A percentile compares a stretch with the other conserved stretches of the same genome.
Conservation (phyloP, 352 stramenopile species). For the Phytopythium aichiense region DNA sequence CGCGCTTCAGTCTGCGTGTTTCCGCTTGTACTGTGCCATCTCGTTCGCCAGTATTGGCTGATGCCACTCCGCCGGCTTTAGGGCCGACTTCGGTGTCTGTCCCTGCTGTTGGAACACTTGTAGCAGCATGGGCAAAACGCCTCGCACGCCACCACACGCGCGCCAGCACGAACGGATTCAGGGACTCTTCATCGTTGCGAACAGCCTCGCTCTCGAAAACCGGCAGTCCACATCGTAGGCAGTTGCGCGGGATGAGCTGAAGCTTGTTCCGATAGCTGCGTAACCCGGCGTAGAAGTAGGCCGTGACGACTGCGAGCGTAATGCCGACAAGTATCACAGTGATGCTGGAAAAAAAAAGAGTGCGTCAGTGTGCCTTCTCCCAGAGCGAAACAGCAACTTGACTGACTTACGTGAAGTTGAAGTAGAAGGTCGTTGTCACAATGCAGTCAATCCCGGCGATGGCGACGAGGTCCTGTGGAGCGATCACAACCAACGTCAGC, state of each 20-base stretch:
- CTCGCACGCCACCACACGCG: slow-evolving; percentile 40
- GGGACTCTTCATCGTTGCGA: slow-evolving; percentile 48
- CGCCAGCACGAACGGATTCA: slow-evolving; percentile 43
- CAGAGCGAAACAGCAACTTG: not conserved
- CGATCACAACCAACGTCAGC: slow-evolving; percentile 2
- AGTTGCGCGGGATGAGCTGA: slow-evolving; percentile 68
- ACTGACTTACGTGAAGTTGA: slow-evolving; percentile 59
- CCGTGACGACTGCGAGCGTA: slow-evolving; percentile 42
- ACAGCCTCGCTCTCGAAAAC: slow-evolving; percentile 51
- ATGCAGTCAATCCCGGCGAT: slow-evolving; percentile 74
- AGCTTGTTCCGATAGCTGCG: slow-evolving; percentile 61
- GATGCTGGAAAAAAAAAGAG: slow-evolving; percentile 24
- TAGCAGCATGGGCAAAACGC: slow-evolving; percentile 1
- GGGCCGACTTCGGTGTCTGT: not conserved
- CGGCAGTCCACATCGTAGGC: slow-evolving; percentile 52
- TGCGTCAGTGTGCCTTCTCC: not conserved
- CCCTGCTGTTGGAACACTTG: not conserved
- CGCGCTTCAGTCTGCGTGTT: slow-evolving; percentile 44
- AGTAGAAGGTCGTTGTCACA: slow-evolving; percentile 71
- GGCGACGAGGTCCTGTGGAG: slow-evolving; percentile 52
- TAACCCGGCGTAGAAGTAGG: slow-evolving; percentile 63
- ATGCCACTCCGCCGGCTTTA: not conserved
- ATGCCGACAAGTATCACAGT: slow-evolving; percentile 48
- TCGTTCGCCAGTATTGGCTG: not conserved
- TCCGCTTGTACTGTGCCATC: slow-evolving; percentile 17